Percentiles rank a stretch among this genome's conserved stretches.
Conservation (phyloP, 495 filamentous ascomycete species). For the Parathielavia appendiculata region DNA sequence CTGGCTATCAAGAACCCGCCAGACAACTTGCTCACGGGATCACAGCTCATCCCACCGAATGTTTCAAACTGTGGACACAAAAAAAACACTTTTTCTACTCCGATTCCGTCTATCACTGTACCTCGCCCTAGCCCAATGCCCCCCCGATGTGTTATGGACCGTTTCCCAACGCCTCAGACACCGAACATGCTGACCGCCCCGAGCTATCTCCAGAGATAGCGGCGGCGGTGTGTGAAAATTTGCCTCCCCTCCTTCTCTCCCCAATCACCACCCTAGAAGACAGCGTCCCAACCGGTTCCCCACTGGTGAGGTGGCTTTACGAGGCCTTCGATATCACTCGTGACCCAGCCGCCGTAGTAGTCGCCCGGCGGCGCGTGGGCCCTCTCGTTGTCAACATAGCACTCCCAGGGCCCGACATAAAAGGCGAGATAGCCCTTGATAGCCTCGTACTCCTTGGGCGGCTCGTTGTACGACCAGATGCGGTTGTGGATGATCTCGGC, state of each 20-base stretch:
- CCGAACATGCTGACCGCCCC: conserved; percentile 19
- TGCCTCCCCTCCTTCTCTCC: background rate
- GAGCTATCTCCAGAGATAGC: background rate
- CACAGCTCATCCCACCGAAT: background rate
- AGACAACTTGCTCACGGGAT: background rate
- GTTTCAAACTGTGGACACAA: background rate
- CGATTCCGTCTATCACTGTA: conserved; percentile 17
- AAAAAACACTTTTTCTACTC: conserved; percentile 12
- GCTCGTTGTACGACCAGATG: conserved; percentile 52
- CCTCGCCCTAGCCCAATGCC: conserved; percentile 13
- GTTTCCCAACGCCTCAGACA: conserved; percentile 18
- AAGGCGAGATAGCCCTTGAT: conserved; percentile 51
- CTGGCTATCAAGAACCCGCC: background rate
- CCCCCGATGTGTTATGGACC: conserved; percentile 15
- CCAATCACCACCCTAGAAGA: background rate
- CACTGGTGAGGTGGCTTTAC: conserved; percentile 45
- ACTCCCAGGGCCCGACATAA: conserved; percentile 54
- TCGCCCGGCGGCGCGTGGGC: conserved; percentile 53
- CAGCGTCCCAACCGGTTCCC: conserved; percentile 24
- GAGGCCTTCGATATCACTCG: conserved; percentile 50
- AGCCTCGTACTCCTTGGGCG: conserved; percentile 41
- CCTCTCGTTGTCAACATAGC: conserved; percentile 56
- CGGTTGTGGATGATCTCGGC: conserved; percentile 42
- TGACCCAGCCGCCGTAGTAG: conserved; percentile 57
- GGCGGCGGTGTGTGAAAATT: conserved; percentile 12